phyloP scores from a whole-genome alignment of 768 basidiomycete species.

The Hebeloma cylindrosporum region DNA sequence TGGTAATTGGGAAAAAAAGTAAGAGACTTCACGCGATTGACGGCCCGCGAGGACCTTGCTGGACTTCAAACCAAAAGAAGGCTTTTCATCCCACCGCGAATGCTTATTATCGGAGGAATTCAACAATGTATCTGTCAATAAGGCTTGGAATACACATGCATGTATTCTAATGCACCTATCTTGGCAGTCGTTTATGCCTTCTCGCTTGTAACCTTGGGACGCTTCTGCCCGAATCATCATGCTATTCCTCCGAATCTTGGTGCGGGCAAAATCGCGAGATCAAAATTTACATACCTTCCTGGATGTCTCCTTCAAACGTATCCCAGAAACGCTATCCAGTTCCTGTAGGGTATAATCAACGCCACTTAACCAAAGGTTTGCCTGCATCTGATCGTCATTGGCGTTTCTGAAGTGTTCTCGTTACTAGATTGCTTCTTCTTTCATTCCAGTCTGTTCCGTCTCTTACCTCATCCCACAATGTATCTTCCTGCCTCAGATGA shows the following conservation, averaged over 20 bases:
- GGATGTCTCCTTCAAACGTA: constrained; percentile 28
- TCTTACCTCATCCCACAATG: constrained; percentile 6
- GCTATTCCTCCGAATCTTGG: constrained; percentile 33
- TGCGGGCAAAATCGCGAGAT: constrained; percentile 30
- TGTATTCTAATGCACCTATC: constrained; percentile 16
- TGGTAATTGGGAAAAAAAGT: no score
- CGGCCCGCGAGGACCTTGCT: constrained; percentile 33
- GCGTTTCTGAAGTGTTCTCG: no score
- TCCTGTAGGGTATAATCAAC: no score
- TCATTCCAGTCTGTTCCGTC: constrained; percentile 1
- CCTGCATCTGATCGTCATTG: no score
- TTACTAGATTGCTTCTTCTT: no score
- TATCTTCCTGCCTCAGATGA: background rate
- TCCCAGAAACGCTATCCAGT: constrained; percentile 17
- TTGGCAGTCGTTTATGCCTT: constrained; percentile 3
- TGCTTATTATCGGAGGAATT: no score
- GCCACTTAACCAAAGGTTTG: no score
- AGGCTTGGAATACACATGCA: constrained; percentile 9
- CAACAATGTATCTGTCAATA: constrained; percentile 5
- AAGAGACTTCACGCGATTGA: constrained; percentile 40
- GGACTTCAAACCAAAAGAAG: constrained; percentile 22
- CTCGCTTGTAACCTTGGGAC: constrained; percentile 32
- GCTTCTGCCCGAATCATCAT: constrained; percentile 26
- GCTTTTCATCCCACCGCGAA: constrained; percentile 27
- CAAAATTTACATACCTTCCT: constrained; percentile 30